These are phyloP conservation scores for Trypanosomatidae sp. DNA, from an alignment of 208 protist species.

Conservation along the genomic window DNA sequence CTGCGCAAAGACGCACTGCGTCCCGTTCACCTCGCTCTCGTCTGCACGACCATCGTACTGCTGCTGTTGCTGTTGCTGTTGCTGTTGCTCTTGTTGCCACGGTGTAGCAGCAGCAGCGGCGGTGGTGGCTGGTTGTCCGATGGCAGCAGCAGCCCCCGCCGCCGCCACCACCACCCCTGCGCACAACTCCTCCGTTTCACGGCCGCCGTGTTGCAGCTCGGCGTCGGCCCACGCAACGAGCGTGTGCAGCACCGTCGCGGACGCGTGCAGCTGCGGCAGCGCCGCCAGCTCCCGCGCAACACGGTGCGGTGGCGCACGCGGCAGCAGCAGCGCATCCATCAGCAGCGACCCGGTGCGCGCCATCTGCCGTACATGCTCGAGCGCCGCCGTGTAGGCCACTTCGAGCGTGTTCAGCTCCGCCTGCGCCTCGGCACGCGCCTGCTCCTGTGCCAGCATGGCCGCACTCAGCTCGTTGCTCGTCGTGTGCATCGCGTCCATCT, in stretches of 20 bases:
- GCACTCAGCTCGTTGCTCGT: slow-evolving; percentile 16
- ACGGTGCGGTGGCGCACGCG: slow-evolving; percentile 10
- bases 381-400: slow-evolving; percentile 22
- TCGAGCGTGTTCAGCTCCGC: slow-evolving; percentile 17
- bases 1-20: too few species aligned
- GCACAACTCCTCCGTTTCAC: slow-evolving; percentile 7
- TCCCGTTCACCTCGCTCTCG: too few species aligned
- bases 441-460: slow-evolving; percentile 17
- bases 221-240: slow-evolving; percentile 1
- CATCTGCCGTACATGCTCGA: slow-evolving; percentile 43
- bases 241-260: not conserved
- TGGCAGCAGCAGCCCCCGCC: too few species aligned
- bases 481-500: slow-evolving; percentile 19
- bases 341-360: slow-evolving; percentile 46
- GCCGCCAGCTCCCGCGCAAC: slow-evolving; percentile 1
- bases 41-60: too few species aligned
- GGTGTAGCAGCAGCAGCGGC: too few species aligned
- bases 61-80: not conserved
- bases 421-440: slow-evolving; percentile 15
- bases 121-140: too few species aligned
- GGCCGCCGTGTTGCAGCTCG: not conserved
- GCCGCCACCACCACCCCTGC: not conserved
- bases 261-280: not conserved
- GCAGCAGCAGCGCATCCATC: slow-evolving; percentile 37
- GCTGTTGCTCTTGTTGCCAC: not conserved